Conservation (phyloP, 805 yeast genomes). For the Lachancea quebecensis region DNA sequence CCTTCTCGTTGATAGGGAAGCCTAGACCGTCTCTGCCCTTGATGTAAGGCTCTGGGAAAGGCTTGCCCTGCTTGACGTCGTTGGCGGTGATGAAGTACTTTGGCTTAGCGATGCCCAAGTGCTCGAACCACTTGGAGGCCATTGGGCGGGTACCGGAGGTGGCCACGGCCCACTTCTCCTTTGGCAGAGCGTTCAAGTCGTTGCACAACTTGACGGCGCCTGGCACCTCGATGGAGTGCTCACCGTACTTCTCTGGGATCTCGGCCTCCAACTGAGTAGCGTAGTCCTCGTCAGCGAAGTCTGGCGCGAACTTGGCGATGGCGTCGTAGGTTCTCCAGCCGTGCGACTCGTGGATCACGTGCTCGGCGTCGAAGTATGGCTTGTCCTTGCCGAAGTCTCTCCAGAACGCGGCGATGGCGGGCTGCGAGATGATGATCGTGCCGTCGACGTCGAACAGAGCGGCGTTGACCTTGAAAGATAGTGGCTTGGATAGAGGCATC, state of each 20-base stretch:
- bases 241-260: constrained; percentile 66
- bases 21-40: constrained; percentile 42
- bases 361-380: constrained; percentile 61
- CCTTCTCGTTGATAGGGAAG: constrained; percentile 32
- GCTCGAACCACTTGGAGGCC: constrained; percentile 73
- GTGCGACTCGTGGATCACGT: constrained; percentile 67
- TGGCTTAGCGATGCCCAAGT: constrained; percentile 57
- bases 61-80: constrained; percentile 74
- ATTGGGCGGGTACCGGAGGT: constrained; percentile 74
- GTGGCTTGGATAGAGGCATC: constrained; percentile 22
- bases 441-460: constrained; percentile 82
- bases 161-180: constrained; percentile 76
- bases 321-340: constrained; percentile 82
- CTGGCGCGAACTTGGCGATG: constrained; percentile 66
- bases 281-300: constrained; percentile 58
- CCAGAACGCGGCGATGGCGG: constrained; percentile 81
- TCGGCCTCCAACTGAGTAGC: constrained; percentile 61
- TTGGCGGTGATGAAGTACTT: constrained; percentile 77
- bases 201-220: constrained; percentile 65
- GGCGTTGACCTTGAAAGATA: constrained; percentile 35
- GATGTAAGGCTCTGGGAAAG: constrained; percentile 78
- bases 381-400: constrained; percentile 59
- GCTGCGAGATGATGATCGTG: constrained; percentile 75
- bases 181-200: constrained; percentile 44
- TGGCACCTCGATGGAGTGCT: constrained; percentile 64